Percentiles rank a stretch among this genome's conserved stretches.
Evolutionary conservation across 2,329 filamentous ascomycete species (phyloP).

Genomic region (Thelonectria rubi): DNA sequence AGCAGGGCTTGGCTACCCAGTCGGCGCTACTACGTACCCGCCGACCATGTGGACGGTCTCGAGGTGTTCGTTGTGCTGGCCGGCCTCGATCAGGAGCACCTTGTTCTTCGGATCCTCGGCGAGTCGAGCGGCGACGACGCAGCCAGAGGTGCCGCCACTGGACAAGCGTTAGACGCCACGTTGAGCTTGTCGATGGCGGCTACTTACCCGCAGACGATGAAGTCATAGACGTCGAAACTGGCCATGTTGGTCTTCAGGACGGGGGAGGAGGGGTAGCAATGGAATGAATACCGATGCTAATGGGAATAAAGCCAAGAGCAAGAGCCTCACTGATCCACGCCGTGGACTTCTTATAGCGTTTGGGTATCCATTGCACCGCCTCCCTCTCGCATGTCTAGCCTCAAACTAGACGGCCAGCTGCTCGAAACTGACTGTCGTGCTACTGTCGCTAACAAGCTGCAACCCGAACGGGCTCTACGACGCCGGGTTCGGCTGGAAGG

Average conservation of each 20-base stretch:
- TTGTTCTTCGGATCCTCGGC: conserved; percentile 45
- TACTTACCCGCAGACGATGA: conserved; percentile 48
- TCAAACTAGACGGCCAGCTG: conserved; percentile 6
- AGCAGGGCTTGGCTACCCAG: background rate
- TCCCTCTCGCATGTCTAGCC: background rate
- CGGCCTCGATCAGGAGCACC: conserved; percentile 51
- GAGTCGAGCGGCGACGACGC: conserved; percentile 50
- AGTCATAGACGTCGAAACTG: conserved; percentile 43
- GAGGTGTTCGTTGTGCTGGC: conserved; percentile 52
- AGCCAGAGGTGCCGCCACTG: conserved; percentile 50
- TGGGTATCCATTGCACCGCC: background rate
- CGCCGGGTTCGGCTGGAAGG: background rate
- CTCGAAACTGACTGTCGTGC: conserved; percentile 12
- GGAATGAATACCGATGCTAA: background rate
- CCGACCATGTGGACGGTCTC: conserved; percentile 62
- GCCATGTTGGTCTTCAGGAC: conserved; percentile 26
- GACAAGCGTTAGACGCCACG: conserved; percentile 18
- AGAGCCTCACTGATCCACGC: background rate
- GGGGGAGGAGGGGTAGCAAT: no score
- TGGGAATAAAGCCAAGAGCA: background rate
- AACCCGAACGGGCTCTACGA: conserved; percentile 18
- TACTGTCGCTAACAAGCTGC: conserved; percentile 5
- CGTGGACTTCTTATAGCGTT: conserved; percentile 16
- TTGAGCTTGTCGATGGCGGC: conserved; percentile 10
- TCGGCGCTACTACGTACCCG: conserved; percentile 46